Conservation (phyloP, 2,329 filamentous ascomycete genomes). For the Sphaerulina vaccinii region DNA sequence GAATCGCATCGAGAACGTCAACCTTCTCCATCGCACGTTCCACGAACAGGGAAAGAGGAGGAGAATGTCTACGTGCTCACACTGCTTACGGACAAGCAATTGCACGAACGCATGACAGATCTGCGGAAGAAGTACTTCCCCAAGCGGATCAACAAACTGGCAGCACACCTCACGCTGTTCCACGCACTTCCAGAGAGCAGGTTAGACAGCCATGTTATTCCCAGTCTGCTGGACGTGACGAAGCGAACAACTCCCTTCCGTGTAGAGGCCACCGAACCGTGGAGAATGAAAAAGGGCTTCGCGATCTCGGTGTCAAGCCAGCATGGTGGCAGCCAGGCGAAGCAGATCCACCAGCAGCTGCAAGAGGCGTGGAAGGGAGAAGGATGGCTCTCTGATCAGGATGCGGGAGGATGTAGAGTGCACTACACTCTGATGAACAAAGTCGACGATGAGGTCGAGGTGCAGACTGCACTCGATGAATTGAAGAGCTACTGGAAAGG, state of each 20-base stretch:
- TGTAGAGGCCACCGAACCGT: conserved; percentile 41
- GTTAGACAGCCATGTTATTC: conserved; percentile 38
- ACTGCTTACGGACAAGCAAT: conserved; percentile 40
- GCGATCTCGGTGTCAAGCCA: conserved; percentile 40
- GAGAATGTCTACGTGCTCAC: conserved; percentile 46
- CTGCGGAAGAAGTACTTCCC: conserved; percentile 46
- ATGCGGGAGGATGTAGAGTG: conserved; percentile 41
- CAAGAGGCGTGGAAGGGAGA: conserved; percentile 39
- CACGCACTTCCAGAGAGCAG: conserved; percentile 46
- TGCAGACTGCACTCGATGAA: conserved; percentile 40
- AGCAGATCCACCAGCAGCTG: conserved; percentile 40
- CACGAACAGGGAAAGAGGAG: conserved; percentile 39
- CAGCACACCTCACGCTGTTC: conserved; percentile 48
- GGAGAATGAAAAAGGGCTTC: conserved; percentile 44
- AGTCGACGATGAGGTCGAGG: conserved; percentile 42
- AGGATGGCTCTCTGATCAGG: conserved; percentile 45
- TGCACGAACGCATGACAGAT: conserved; percentile 42
- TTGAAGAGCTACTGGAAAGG: conserved; percentile 37
- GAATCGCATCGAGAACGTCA: neutral
- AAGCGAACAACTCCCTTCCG: conserved; percentile 38
- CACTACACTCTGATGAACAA: conserved; percentile 52
- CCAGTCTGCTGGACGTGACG: conserved; percentile 35
- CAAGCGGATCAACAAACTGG: conserved; percentile 43
- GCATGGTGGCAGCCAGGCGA: conserved; percentile 32
- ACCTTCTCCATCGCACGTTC: conserved; percentile 29